A percentile compares a stretch with the other conserved stretches of the same genome.
Conservation (phyloP, 768 basidiomycete species). For the Kwoniella newhampshirensis region DNA sequence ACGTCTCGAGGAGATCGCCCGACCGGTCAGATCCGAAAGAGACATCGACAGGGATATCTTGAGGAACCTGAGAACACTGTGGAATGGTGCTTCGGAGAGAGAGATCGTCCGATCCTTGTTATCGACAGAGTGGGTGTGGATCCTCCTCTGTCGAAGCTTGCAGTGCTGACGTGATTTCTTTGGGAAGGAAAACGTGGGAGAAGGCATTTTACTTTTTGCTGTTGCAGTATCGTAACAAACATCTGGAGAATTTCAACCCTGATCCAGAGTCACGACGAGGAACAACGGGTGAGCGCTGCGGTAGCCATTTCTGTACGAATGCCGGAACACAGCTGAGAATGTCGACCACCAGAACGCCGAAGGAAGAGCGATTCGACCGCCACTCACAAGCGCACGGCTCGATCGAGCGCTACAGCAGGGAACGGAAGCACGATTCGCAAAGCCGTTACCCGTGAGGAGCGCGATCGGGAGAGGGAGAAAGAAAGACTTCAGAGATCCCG, state of each 20-base stretch:
- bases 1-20: slow-evolving; percentile 66
- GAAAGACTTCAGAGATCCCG: slow-evolving; percentile 4
- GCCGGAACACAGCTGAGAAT: neutral
- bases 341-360: slow-evolving; percentile 6
- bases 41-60: slow-evolving; percentile 76
- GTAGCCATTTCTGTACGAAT: neutral
- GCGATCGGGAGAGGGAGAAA: slow-evolving; percentile 1
- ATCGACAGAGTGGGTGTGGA: slow-evolving; percentile 34
- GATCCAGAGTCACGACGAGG: slow-evolving; percentile 22
- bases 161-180: too few species aligned
- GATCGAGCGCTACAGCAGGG: slow-evolving; percentile 5
- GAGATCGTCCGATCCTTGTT: slow-evolving; percentile 47
- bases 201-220: slow-evolving; percentile 89
- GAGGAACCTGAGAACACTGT: slow-evolving; percentile 75
- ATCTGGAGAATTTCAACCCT: slow-evolving; percentile 60
- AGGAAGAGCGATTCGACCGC: slow-evolving; percentile 10
- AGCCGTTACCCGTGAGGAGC: slow-evolving; percentile 17
- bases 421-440: slow-evolving; percentile 12
- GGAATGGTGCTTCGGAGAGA: slow-evolving; percentile 60
- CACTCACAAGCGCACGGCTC: slow-evolving; percentile 1
- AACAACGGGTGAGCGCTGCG: slow-evolving; percentile 6
- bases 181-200: slow-evolving; percentile 58
- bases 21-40: slow-evolving; percentile 66
- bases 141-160: too few species aligned
- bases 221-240: slow-evolving; percentile 69